These are phyloP conservation scores for Cordia subcordata DNA, from an alignment of 257 asterid species.

Conservation along the genomic window DNA sequence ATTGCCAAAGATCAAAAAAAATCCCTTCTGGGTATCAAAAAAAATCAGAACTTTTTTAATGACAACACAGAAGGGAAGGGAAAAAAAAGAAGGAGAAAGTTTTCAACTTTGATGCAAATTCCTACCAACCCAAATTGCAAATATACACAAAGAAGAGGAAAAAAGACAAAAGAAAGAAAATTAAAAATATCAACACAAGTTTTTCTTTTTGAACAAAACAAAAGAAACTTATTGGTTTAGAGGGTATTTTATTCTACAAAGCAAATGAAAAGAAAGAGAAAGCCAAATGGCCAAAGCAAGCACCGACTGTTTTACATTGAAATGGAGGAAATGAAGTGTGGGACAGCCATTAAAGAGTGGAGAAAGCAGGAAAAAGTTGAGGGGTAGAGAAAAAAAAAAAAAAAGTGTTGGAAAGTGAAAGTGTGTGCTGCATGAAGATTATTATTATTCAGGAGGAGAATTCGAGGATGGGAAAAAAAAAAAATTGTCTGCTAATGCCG, in stretches of 20 bases:
- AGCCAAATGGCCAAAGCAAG: conserved; percentile 32
- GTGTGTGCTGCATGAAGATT: neutral
- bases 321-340: conserved; percentile 46
- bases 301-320: conserved; percentile 47
- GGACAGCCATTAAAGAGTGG: conserved; percentile 71
- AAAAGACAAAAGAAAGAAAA: neutral
- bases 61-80: neutral
- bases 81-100: neutral
- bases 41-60: neutral
- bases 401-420: conserved; percentile 9
- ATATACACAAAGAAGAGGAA: neutral
- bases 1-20: neutral
- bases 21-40: neutral
- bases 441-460: neutral
- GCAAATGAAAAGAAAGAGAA: conserved; percentile 35
- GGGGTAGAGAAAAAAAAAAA: conserved; percentile 2
- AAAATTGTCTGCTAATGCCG: no score
- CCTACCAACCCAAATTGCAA: neutral
- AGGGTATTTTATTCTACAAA: conserved; percentile 20
- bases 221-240: conserved; percentile 7
- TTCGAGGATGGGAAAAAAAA: neutral
- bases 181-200: conserved; percentile 1
- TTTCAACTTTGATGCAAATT: neutral
- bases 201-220: neutral
- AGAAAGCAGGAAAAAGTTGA: conserved; percentile 8